A percentile compares a stretch with the other conserved stretches of the same genome.
phyloP scores from a whole-genome alignment of 495 filamentous ascomycete species.

The Penicillium paradoxum region DNA sequence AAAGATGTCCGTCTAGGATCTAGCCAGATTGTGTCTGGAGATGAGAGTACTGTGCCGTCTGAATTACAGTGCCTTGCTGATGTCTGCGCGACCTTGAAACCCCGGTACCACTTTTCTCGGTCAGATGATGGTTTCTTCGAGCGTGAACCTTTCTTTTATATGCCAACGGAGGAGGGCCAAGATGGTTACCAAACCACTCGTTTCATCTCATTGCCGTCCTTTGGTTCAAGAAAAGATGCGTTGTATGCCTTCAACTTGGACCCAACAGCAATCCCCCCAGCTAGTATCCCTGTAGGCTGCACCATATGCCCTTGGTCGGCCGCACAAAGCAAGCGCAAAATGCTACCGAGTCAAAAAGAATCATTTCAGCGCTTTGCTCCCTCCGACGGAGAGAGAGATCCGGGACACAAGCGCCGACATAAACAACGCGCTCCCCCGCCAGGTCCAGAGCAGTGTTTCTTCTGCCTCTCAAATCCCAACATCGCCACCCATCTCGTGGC shows the following conservation, averaged over 20 bases:
- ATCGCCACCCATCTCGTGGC: conserved; percentile 82
- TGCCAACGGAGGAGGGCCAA: conserved; percentile 48
- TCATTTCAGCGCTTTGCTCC: conserved; percentile 57
- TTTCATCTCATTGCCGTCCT: conserved; percentile 81
- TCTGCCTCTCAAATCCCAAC: conserved; percentile 82
- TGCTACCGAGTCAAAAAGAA: conserved; percentile 45
- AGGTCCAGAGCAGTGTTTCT: conserved; percentile 80
- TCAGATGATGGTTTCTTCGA: conserved; percentile 72
- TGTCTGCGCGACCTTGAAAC: conserved; percentile 68
- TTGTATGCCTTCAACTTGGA: conserved; percentile 85
- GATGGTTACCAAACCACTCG: conserved; percentile 62
- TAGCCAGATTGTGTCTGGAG: conserved; percentile 47
- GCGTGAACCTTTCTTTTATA: conserved; percentile 87
- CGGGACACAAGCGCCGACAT: conserved; percentile 29
- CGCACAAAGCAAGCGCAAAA: conserved; percentile 54
- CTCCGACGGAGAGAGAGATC: conserved; percentile 24
- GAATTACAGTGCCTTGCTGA: conserved; percentile 60
- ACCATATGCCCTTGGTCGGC: conserved; percentile 65
- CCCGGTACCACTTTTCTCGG: conserved; percentile 80
- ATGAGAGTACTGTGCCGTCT: conserved; percentile 30
- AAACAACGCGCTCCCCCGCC: conserved; percentile 59
- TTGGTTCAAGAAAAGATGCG: conserved; percentile 70
- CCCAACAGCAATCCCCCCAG: conserved; percentile 51
- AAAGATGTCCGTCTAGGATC: conserved; percentile 59
- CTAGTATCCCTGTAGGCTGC: conserved; percentile 57